Conservation (phyloP, 176 grass and related monocot species). For the Rhynchospora tenuis region DNA sequence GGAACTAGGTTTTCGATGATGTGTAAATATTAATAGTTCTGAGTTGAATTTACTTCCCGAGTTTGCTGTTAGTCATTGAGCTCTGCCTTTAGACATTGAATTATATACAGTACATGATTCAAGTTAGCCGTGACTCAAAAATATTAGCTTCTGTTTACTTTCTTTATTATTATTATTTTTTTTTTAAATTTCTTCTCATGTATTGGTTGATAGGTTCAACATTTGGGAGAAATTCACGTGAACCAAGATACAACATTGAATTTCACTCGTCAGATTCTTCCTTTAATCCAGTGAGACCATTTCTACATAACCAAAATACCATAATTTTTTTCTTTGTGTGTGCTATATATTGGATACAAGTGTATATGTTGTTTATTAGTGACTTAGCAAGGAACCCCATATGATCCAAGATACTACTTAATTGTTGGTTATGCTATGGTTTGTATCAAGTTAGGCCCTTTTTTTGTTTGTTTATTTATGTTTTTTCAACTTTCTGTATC, state of each 20-base stretch:
- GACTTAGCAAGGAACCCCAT: not conserved
- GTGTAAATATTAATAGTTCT: not conserved
- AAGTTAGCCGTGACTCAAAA: not conserved
- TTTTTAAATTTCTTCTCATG: not conserved
- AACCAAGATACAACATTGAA: conserved; percentile 47
- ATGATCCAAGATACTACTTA: not conserved
- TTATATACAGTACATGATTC: too few relatives aligned
- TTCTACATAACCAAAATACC: not conserved
- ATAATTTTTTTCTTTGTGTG: not conserved
- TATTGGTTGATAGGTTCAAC: conserved; percentile 26
- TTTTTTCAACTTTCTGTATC: not conserved
- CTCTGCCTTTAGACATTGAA: not conserved
- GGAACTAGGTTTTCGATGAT: not conserved
- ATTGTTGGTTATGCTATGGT: not conserved
- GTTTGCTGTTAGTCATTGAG: not conserved
- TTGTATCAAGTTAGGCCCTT: not conserved
- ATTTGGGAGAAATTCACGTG: conserved; percentile 48
- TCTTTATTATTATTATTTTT: not conserved
- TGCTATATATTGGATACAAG: not conserved
- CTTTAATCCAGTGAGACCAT: conserved; percentile 37
- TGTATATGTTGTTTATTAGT: not conserved
- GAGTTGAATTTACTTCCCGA: not conserved
- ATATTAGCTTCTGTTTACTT: not conserved
- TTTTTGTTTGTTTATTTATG: not conserved
- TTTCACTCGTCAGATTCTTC: conserved; percentile 30